Evolutionary conservation across 2,329 filamentous ascomycete genomes (phyloP), one percentile per base, ranked within the genome.

Genomic region (Blumeriella jaapii): DNA sequence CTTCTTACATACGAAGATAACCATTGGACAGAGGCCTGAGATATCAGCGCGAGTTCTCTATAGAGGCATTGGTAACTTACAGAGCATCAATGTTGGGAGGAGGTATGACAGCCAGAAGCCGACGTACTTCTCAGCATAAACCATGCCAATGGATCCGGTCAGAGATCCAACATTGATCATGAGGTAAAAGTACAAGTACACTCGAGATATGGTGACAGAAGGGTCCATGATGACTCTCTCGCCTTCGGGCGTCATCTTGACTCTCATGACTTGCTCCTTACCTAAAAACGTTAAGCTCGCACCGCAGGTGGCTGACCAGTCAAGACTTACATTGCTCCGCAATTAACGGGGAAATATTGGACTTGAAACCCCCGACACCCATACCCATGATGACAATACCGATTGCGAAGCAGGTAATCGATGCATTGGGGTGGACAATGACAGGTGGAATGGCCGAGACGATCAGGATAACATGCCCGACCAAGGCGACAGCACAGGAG

Each of bases 391-490:
- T 55, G 17, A 65, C 56, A 16, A 66, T 64, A 44, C 68, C 65
- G 2, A 67, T 55, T 31, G 72, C 62, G 48, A 72, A 67, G 3
- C 64, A 63, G 3, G 61, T 62, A 26, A 71, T 61, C 5, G 67
- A 53, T 10, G 45, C 47, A 30, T 57, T 61, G 10, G 57, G 56
- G 32, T 58, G 47, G 4, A 53, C 54, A 27, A 63, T 55, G 4
- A 62, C 59, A 36, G 64, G 65, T 14, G 71, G 71, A 4, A 65
- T 59, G 1, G 70, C 61, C 1, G 69, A 69, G 6, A 67, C 59
- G 54, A 70, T 65, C 13, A 74, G 59, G 33, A 75, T 59, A 18
- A 69, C 53, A 29, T 74, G 63, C 34, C 71, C 71, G 13, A 71
- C 40, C 51, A 71, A 59, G 13, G 59, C 58, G 41, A 64, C 56